phyloP scores from a whole-genome alignment of 2,329 filamentous ascomycete species.

The Aspergillus viridinutans region DNA sequence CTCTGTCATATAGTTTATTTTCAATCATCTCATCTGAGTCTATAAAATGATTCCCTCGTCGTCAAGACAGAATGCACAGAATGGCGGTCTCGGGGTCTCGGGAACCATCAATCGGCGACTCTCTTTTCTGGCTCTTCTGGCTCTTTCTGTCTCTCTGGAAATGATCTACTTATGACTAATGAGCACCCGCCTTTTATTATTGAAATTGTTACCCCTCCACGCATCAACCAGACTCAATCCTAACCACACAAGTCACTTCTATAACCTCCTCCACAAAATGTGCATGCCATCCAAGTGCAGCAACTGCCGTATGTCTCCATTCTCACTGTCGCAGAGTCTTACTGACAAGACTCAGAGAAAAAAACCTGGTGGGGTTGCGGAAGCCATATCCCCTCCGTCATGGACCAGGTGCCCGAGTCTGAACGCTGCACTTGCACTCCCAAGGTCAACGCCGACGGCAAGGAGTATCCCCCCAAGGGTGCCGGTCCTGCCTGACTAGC shows the following conservation, averaged over 20 bases:
- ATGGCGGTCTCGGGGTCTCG: neutral
- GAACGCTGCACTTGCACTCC: constrained; percentile 65
- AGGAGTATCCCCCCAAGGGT: constrained; percentile 63
- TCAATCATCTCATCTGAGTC: too few relatives aligned
- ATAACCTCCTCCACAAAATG: constrained; percentile 43
- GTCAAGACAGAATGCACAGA: neutral
- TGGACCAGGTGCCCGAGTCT: constrained; percentile 54
- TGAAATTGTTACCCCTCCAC: neutral
- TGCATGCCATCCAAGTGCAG: constrained; percentile 61
- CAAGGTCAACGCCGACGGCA: constrained; percentile 57
- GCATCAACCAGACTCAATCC: neutral
- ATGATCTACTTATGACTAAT: neutral
- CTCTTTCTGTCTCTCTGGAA: neutral
- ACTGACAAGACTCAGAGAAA: constrained; percentile 44
- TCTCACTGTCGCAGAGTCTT: constrained; percentile 2
- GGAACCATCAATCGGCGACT: neutral
- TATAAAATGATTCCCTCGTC: neutral
- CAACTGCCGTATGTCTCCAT: constrained; percentile 55
- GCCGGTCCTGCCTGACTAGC: constrained; percentile 39
- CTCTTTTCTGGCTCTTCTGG: neutral
- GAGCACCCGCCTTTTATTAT: neutral
- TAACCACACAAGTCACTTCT: neutral
- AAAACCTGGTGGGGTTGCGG: constrained; percentile 64
- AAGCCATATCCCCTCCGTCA: constrained; percentile 56
- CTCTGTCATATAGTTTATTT: neutral